Conservation (phyloP, 768 basidiomycete genomes). For the Agaricus subrufescens region DNA sequence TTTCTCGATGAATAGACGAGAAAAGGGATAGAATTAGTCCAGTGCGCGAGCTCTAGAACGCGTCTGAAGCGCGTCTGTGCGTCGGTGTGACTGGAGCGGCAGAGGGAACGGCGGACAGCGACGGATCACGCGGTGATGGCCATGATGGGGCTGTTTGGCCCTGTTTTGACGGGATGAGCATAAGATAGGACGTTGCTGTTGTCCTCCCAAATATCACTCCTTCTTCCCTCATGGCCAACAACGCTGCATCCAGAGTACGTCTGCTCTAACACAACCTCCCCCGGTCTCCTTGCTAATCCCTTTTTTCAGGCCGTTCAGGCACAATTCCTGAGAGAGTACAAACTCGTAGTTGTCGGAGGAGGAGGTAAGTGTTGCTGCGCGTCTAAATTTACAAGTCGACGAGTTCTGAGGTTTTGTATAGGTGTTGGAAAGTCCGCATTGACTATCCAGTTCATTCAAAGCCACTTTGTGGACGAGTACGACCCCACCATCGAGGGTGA, state of each 20-base stretch:
- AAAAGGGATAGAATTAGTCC: too few relatives aligned
- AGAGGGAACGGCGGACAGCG: not conserved
- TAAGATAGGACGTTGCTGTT: conserved; percentile 8
- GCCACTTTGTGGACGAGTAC: conserved; percentile 88
- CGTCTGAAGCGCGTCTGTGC: not conserved
- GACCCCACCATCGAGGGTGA: conserved; percentile 94
- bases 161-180: conserved; percentile 2
- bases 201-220: conserved; percentile 8
- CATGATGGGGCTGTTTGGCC: conserved; percentile 16
- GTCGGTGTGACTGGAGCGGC: not conserved
- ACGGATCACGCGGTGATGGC: not conserved
- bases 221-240: conserved; percentile 1
- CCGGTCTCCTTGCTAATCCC: not conserved
- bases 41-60: too few relatives aligned
- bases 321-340: conserved; percentile 93
- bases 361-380: conserved; percentile 54
- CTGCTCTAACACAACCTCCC: conserved; percentile 6
- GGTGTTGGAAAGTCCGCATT: conserved; percentile 75
- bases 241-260: conserved; percentile 8
- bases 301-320: conserved; percentile 41
- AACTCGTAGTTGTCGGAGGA: conserved; percentile 97
- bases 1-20: too few relatives aligned
- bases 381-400: not conserved
- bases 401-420: conserved; percentile 11
- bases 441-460: conserved; percentile 98